Percentiles rank a stretch among this genome's conserved stretches.
Evolutionary conservation across 768 basidiomycete species (phyloP).

Genomic region (Filobasidium wieringae): DNA sequence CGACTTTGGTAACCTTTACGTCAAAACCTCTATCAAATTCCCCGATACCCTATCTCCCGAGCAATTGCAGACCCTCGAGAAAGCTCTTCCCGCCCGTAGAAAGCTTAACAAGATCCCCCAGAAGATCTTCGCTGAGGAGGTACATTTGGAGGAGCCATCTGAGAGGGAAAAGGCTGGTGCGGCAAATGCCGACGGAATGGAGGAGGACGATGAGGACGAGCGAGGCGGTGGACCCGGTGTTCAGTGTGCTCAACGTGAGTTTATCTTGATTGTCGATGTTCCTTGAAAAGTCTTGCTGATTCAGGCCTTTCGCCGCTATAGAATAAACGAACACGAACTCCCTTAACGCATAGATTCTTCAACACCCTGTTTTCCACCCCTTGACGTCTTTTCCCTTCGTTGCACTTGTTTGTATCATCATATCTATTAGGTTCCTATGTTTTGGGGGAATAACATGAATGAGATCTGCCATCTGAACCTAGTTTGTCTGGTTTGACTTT

Average conservation of each 20-base stretch:
- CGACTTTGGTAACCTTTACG: conserved; percentile 83
- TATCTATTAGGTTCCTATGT: too few relatives aligned
- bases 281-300: too few relatives aligned
- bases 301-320: too few relatives aligned
- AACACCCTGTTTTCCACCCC: too few relatives aligned
- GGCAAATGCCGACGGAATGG: conserved; percentile 62
- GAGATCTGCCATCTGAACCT: too few relatives aligned
- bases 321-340: too few relatives aligned
- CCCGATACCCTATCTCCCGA: conserved; percentile 64
- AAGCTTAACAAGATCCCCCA: conserved; percentile 58
- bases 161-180: conserved; percentile 50
- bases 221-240: conserved; percentile 64
- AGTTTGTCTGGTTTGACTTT: too few relatives aligned
- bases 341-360: too few relatives aligned
- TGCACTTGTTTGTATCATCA: too few relatives aligned
- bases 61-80: conserved; percentile 61
- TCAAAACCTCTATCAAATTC: conserved; percentile 78
- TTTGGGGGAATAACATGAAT: too few relatives aligned
- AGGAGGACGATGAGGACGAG: conserved; percentile 63
- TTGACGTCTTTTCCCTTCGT: too few relatives aligned
- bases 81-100: conserved; percentile 68
- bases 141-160: conserved; percentile 66
- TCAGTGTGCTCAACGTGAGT: conserved; percentile 61
- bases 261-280: too few relatives aligned
- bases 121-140: conserved; percentile 66